phyloP scores from a whole-genome alignment of 805 yeast species.

The Candida dajiaensis region DNA sequence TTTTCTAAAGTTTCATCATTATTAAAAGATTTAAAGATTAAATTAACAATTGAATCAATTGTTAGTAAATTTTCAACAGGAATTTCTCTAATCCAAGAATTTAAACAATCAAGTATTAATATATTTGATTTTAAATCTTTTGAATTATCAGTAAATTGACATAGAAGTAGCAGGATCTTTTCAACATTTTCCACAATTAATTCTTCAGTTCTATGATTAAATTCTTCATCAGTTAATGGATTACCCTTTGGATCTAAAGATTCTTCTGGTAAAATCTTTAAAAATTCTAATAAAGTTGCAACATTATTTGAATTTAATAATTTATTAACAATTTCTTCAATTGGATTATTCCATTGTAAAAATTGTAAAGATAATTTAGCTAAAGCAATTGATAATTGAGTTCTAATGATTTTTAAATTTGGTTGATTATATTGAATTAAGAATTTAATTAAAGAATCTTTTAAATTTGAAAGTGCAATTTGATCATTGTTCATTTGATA shows the following conservation, averaged over 20 bases:
- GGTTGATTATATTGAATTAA: constrained; percentile 40
- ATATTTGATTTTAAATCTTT: constrained; percentile 27
- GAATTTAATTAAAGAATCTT: constrained; percentile 58
- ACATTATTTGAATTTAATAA: constrained; percentile 32
- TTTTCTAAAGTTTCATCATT: constrained; percentile 70
- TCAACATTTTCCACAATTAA: constrained; percentile 64
- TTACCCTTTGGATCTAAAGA: constrained; percentile 70
- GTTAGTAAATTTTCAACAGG: constrained; percentile 65
- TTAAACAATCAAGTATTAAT: constrained; percentile 65
- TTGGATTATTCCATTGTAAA: constrained; percentile 63
- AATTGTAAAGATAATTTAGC: constrained; percentile 80
- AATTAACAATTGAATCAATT: constrained; percentile 55
- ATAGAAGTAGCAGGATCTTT: constrained; percentile 57
- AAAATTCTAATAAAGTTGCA: constrained; percentile 62
- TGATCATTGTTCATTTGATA: constrained; percentile 58
- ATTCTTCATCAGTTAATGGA: constrained; percentile 78
- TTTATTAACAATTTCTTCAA: constrained; percentile 55
- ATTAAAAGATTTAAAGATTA: constrained; percentile 58
- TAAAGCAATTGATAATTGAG: constrained; percentile 77
- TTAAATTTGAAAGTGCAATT: constrained; percentile 47
- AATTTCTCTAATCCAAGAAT: constrained; percentile 88
- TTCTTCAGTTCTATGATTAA: constrained; percentile 53
- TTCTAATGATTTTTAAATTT: constrained; percentile 54
- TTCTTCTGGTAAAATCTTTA: constrained; percentile 89
- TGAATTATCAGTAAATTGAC: constrained; percentile 39